These are phyloP conservation scores for Phialemonium atrogriseum DNA, from an alignment of 2,329 filamentous ascomycete species.

Conservation along the genomic window DNA sequence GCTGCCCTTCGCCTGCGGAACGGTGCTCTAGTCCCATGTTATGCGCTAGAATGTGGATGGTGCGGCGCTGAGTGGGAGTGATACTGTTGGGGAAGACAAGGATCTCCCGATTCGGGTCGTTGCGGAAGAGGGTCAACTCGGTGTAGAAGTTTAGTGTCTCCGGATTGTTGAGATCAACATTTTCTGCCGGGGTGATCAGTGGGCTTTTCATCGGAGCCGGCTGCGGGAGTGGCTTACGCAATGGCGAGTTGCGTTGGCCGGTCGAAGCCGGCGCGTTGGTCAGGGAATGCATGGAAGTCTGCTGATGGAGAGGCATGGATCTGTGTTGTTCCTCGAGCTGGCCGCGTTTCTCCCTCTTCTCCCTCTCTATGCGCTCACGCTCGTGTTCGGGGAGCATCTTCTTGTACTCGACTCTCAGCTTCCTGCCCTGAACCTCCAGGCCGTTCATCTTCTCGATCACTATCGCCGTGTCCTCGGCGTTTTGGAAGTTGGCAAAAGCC, in stretches of 20 bases:
- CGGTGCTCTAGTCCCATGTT: conserved; percentile 88
- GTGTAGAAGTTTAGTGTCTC: conserved; percentile 83
- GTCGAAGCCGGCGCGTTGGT: conserved; percentile 49
- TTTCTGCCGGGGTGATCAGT: conserved; percentile 11
- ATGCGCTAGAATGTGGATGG: conserved; percentile 89
- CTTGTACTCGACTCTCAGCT: conserved; percentile 96
- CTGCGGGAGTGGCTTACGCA: conserved; percentile 32
- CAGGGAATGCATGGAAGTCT: conserved; percentile 79
- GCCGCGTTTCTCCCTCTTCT: conserved; percentile 91
- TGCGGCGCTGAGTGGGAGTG: conserved; percentile 75
- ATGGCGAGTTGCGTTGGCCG: conserved; percentile 30
- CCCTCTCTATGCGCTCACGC: conserved; percentile 88
- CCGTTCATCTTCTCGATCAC: conserved; percentile 95
- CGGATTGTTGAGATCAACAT: conserved; percentile 81
- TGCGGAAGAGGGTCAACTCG: conserved; percentile 80
- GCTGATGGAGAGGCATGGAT: conserved; percentile 66
- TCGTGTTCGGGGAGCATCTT: conserved; percentile 97
- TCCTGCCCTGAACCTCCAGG: conserved; percentile 88
- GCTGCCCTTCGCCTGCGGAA: conserved; percentile 80
- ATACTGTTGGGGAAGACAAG: conserved; percentile 77
- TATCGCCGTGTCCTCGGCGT: conserved; percentile 81
- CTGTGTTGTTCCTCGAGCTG: conserved; percentile 97
- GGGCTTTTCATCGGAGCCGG: conserved; percentile 4
- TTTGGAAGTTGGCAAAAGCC: conserved; percentile 97
- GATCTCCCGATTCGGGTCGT: conserved; percentile 60